Evolutionary conservation across 2,329 filamentous ascomycete species (phyloP), one percentile per base, ranked within the genome.

Genomic region (Gnomoniopsis sp.): DNA sequence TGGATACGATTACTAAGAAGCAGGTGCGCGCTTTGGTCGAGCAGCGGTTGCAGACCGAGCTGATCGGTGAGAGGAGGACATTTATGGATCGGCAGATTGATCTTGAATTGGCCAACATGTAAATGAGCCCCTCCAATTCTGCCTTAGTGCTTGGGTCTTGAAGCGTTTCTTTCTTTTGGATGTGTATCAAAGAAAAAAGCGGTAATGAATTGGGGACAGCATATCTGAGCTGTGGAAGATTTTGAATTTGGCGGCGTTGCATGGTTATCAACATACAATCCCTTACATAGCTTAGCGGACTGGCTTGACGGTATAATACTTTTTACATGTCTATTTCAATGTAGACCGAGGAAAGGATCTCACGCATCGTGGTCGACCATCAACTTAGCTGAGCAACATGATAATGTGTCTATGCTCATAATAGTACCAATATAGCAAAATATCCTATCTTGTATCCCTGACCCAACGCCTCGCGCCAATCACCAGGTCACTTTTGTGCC

Each of bases 1-100:
- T 99, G 46, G 95, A 99, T 72, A 93, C 84, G n/a, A 91, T 98
- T 50, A 99, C 95, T 7, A 99, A 98, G 86, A 99, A 99, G 79
- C 93, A 98, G 77, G 88, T 95, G 58, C 84, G 90, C 53, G 93
- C 90, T 3, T 82, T 98, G 48, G 92, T 96, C 14, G 95, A 99
- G 77, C 92, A 97, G 78, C 85, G 93, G 68, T 76, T 99, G 62
- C 93, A 97, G 77, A 93, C 90, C 4, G 92, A 96, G 72, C 81
- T 98, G 59, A 81, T 84, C 0, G 93, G 92, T 22, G 93, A 97
- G 74, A 88, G 91, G 72, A 87, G 89, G 71, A 87, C 87, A 17
- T 98, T 96, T 77, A 86, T 98, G 78, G 93, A 97, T 76, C 83
- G 88, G 66, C 90, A 93, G 77, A 98, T 99, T 74, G 95, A 99